These are phyloP conservation scores for Circinella minor DNA, from an alignment of 371 early-diverging fungal species.

Conservation along the genomic window DNA sequence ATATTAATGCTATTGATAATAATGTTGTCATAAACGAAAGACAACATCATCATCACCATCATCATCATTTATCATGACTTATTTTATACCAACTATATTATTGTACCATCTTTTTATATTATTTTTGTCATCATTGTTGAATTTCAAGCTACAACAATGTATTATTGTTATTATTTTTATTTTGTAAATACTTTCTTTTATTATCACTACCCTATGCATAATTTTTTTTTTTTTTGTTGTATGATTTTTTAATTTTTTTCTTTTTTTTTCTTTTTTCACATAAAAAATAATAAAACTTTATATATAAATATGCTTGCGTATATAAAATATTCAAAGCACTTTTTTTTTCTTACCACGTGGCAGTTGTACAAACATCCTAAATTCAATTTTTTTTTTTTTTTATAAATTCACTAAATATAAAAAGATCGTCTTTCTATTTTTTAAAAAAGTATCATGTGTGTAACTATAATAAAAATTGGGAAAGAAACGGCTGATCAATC, in stretches of 20 bases:
- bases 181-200: slow-evolving; percentile 8
- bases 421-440: neutral
- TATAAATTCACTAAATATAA: neutral
- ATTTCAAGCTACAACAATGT: no score
- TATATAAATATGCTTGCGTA: neutral
- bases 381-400: no score
- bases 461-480: no score
- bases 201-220: no score
- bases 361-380: neutral
- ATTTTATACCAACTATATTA: neutral
- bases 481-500: no score
- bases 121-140: neutral
- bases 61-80: slow-evolving; percentile 6
- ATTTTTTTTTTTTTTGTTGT: no score
- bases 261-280: neutral
- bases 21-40: neutral
- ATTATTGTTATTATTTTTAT: no score
- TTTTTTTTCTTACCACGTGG: neutral
- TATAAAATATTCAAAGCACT: no score
- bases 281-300: neutral
- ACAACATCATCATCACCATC: neutral
- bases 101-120: no score
- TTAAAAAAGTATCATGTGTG: neutral
- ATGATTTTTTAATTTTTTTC: neutral
- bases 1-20: neutral